Percentiles rank a stretch among this genome's conserved stretches.
These are phyloP conservation scores for Tuber melanosporum DNA, from an alignment of 495 filamentous ascomycete genomes.

Conservation along the genomic window DNA sequence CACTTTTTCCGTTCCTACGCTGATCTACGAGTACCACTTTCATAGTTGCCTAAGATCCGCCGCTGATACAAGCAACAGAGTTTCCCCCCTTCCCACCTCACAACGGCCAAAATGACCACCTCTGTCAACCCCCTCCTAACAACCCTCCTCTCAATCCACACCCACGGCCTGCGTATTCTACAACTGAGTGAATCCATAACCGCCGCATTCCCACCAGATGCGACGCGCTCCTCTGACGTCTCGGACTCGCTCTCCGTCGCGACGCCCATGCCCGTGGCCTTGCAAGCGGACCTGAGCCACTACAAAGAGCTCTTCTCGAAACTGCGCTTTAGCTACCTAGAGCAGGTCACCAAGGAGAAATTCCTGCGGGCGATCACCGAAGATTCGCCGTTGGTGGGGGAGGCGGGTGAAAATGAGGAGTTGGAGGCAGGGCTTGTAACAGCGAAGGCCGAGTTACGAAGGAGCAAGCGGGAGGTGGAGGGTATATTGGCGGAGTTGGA, in stretches of 20 bases:
- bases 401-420: conserved; percentile 71
- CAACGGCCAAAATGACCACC: conserved; percentile 7
- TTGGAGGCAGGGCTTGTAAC: conserved; percentile 63
- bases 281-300: conserved; percentile 27
- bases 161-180: conserved; percentile 26
- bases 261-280: conserved; percentile 16
- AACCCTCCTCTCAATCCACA: conserved; percentile 20
- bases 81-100: background rate
- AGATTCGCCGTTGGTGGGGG: conserved; percentile 78
- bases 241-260: conserved; percentile 13
- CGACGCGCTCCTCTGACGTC: conserved; percentile 17
- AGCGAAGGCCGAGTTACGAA: conserved; percentile 68
- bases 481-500: conserved; percentile 67
- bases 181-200: conserved; percentile 27
- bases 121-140: conserved; percentile 17
- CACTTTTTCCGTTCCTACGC: too few relatives aligned
- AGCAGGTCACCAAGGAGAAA: conserved; percentile 75
- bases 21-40: too few relatives aligned
- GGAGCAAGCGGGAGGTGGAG: conserved; percentile 72
- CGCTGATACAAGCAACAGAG: background rate
- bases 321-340: conserved; percentile 86
- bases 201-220: conserved; percentile 4
- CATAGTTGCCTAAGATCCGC: background rate
- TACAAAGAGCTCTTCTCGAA: conserved; percentile 79
- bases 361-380: conserved; percentile 72